Conservation (phyloP, 1,284 basidiomycete genomes). For the Ceratobasidium sp. region DNA sequence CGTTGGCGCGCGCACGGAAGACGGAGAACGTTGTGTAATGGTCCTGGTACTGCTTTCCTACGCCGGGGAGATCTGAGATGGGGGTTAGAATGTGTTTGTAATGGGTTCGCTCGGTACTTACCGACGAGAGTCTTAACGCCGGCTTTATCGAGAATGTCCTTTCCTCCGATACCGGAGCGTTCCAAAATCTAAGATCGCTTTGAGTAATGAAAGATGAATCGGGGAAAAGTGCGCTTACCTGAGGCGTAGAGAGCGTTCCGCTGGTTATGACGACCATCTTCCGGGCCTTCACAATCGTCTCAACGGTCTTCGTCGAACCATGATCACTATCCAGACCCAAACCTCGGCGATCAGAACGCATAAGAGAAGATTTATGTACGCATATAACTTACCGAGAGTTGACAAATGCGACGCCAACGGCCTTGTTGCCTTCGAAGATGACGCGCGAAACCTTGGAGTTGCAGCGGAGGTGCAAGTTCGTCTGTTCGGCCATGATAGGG, state of each 20-base stretch:
- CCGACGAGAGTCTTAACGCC: conserved; percentile 45
- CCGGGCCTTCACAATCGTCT: conserved; percentile 63
- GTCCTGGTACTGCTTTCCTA: conserved; percentile 79
- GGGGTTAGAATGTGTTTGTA: conserved; percentile 54
- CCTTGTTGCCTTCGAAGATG: conserved; percentile 78
- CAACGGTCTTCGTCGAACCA: conserved; percentile 17
- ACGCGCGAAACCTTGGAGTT: conserved; percentile 77
- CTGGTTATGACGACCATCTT: conserved; percentile 75
- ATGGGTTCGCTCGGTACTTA: conserved; percentile 57
- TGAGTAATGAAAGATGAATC: neutral
- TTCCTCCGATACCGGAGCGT: conserved; percentile 73
- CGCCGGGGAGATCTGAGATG: conserved; percentile 77
- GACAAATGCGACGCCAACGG: conserved; percentile 78
- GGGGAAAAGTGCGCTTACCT: conserved; percentile 51
- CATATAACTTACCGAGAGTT: conserved; percentile 64
- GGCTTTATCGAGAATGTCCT: conserved; percentile 20
- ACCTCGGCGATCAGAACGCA: neutral
- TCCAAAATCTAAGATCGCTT: conserved; percentile 68
- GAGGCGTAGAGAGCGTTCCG: conserved; percentile 77
- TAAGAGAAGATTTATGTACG: neutral
- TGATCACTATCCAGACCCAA: conserved; percentile 4
- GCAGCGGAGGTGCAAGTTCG: conserved; percentile 71
- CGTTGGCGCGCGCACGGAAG: conserved; percentile 76
- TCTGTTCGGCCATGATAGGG: conserved; percentile 76
- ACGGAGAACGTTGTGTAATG: conserved; percentile 78